phyloP scores from a whole-genome alignment of 2,329 filamentous ascomycete species.

The Diaporthe eres region DNA sequence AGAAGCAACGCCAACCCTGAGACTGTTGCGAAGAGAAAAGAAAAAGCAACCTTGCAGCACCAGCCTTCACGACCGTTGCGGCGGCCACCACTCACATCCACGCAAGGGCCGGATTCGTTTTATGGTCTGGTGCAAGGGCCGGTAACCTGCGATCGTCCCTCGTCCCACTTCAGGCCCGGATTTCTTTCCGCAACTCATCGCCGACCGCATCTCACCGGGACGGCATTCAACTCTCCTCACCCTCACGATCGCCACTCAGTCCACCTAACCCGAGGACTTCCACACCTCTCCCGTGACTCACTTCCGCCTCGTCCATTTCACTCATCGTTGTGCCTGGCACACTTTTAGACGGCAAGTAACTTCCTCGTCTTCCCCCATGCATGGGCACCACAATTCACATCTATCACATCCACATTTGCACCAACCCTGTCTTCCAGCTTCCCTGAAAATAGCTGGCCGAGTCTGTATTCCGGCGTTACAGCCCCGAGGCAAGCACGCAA shows the following conservation, averaged over 20 bases:
- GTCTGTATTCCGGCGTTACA: background rate
- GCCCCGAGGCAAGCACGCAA: background rate
- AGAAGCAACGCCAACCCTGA: conserved; percentile 29
- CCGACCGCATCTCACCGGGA: background rate
- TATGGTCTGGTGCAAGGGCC: conserved; percentile 31
- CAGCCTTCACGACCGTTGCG: conserved; percentile 31
- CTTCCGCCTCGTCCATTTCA: background rate
- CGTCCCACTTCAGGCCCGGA: conserved; percentile 15
- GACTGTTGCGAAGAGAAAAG: conserved; percentile 14
- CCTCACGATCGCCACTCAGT: background rate
- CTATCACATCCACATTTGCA: background rate
- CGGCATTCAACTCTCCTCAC: background rate
- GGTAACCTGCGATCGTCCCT: conserved; percentile 21
- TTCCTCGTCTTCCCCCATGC: background rate
- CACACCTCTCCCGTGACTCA: background rate
- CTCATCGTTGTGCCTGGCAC: background rate
- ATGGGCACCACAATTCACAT: background rate
- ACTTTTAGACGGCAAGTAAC: background rate
- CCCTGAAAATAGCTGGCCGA: background rate
- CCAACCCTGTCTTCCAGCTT: background rate
- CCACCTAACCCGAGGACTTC: background rate
- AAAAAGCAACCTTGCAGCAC: conserved; percentile 33
- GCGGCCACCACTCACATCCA: conserved; percentile 28
- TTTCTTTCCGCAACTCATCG: conserved; percentile 23
- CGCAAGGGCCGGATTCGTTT: conserved; percentile 28